Evolutionary conservation across 2,329 filamentous ascomycete genomes (phyloP).

Genomic region (Fusarium luffae): DNA sequence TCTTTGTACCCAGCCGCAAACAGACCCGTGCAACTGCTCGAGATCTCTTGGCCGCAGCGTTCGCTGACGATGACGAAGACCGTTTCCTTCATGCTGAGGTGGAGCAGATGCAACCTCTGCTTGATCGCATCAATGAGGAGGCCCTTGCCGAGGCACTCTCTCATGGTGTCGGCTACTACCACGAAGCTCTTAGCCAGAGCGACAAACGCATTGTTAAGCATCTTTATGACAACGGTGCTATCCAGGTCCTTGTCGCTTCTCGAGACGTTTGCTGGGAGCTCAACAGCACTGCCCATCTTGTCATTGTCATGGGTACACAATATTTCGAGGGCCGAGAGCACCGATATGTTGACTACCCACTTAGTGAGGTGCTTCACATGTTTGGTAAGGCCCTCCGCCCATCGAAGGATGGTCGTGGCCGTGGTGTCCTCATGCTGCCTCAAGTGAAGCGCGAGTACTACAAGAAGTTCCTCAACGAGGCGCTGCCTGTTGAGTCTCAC

Average conservation of each 20-base stretch:
- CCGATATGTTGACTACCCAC: conserved; percentile 94
- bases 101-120: conserved; percentile 82
- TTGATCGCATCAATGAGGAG: conserved; percentile 86
- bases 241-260: conserved; percentile 80
- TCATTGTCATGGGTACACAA: conserved; percentile 97
- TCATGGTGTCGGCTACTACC: conserved; percentile 96
- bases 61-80: conserved; percentile 91
- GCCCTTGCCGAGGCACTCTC: conserved; percentile 88
- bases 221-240: conserved; percentile 87
- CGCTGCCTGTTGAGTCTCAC: conserved; percentile 93
- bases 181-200: conserved; percentile 87
- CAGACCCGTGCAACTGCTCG: conserved; percentile 88
- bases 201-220: conserved; percentile 96
- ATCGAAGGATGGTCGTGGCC: conserved; percentile 80
- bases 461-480: conserved; percentile 98
- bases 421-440: conserved; percentile 96
- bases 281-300: conserved; percentile 86
- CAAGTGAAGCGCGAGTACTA: conserved; percentile 97
- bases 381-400: conserved; percentile 91
- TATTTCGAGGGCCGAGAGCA: conserved; percentile 97
- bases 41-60: conserved; percentile 87
- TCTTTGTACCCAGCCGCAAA: conserved; percentile 94
- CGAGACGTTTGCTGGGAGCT: conserved; percentile 98
- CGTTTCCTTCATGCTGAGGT: conserved; percentile 89
- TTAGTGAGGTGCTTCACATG: conserved; percentile 97